Evolutionary conservation across 441 rosid species (phyloP), one percentile per base, ranked within the genome.

Genomic region (Pelargonium hybrid): DNA sequence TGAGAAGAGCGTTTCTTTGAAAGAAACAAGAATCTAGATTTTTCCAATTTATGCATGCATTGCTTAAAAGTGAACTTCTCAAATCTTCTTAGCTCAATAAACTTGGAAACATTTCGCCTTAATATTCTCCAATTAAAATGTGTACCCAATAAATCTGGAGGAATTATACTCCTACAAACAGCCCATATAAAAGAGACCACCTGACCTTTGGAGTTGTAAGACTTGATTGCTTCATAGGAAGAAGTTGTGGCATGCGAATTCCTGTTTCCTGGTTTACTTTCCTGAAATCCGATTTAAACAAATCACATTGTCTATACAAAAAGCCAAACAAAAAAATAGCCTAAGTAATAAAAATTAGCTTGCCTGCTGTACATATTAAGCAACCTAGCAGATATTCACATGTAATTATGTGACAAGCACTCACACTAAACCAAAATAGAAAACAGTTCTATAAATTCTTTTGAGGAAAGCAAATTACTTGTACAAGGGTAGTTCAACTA

Each of bases 161-260:
- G 98, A 83, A 91, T 74, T 66, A 90, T 73, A 76, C 80, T 82
- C 83, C 88, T 85, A 76, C 87, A 87, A 73, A 78, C 87, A 78
- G 92, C 94, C 97, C 97, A 91, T 80, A 91, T 66, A 78, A 90
- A 94, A 72, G 95, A 88, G 41, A 86, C 87, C 54, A 91, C 92
- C 83, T 89, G 90, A 73, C 79, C 78, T 69, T 82, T 84, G 7
- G 82, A 81, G 86, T 96, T 89, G 74, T 81, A 83, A 11, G 81
- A 75, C 77, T 76, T 84, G 15, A 73, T 57, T 71, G 75, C 78
- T 77, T 81, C 79, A 34, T 68, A 73, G 71, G 73, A 76, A 18
- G 74, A 68, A 79, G 76, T 61, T 34, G 48, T 70, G 13, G 72
- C 59, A 34, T 65, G 79, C 18, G 25, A 66, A 26, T 45, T 57